phyloP scores from a whole-genome alignment of 768 basidiomycete genomes.

The Ephemerocybe angulata region DNA sequence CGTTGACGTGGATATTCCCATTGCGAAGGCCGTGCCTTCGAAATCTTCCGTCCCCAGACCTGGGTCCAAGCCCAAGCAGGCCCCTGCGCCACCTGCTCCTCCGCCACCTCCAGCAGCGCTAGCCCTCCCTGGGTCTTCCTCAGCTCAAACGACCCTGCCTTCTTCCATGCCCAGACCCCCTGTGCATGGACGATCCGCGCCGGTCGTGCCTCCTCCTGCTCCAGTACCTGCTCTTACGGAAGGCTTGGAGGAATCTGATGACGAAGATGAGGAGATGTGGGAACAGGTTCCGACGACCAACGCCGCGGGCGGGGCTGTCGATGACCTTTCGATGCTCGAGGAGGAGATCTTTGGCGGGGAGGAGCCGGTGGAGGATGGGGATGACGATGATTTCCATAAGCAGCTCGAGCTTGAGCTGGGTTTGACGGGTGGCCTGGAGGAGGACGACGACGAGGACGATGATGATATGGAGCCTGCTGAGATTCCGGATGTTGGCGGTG shows the following conservation, averaged over 20 bases:
- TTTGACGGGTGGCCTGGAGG: not conserved
- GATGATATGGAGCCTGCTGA: slow-evolving; percentile 11
- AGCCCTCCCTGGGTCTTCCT: slow-evolving; percentile 10
- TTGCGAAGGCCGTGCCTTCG: not conserved
- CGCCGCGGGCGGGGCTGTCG: not conserved
- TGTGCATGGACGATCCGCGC: not conserved
- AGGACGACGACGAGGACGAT: slow-evolving; percentile 5
- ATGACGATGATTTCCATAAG: slow-evolving; percentile 10
- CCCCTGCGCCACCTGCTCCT: slow-evolving; percentile 1
- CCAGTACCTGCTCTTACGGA: slow-evolving; percentile 1
- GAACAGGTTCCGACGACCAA: slow-evolving; percentile 11
- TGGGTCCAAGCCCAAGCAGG: not conserved
- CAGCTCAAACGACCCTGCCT: slow-evolving; percentile 5
- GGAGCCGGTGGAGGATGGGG: not conserved
- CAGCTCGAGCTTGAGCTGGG: slow-evolving; percentile 12
- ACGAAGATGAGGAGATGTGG: slow-evolving; percentile 13
- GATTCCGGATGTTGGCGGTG: slow-evolving; percentile 2
- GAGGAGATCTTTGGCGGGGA: slow-evolving; percentile 14
- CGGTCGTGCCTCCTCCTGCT: not conserved
- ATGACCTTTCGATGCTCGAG: slow-evolving; percentile 4
- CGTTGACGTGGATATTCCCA: not conserved
- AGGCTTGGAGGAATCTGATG: slow-evolving; percentile 12
- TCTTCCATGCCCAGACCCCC: not conserved
- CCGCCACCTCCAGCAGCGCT: slow-evolving; percentile 1
- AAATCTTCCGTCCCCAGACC: not conserved